phyloP scores from a whole-genome alignment of 257 asterid genomes.

The Nyctanthes arbortristis region DNA sequence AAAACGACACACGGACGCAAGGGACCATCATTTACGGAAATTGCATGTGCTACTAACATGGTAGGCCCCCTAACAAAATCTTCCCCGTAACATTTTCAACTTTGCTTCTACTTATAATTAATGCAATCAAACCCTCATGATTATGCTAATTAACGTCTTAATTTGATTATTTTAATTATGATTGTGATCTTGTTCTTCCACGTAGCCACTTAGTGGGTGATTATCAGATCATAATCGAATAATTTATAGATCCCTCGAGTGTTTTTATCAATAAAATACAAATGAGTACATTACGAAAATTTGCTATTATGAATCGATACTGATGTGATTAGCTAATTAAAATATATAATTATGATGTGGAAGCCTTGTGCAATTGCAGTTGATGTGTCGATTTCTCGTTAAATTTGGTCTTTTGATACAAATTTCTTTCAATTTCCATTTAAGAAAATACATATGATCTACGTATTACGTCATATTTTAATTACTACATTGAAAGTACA shows the following conservation, averaged over 20 bases:
- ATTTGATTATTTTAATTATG: slow-evolving; percentile 7
- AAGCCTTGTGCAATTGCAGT: no score
- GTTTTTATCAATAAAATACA: slow-evolving; percentile 9
- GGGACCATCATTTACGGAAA: slow-evolving; percentile 45
- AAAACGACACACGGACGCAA: slow-evolving; percentile 37
- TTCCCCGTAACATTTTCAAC: slow-evolving; percentile 12
- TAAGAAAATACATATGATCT: no score
- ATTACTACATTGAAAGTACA: no score
- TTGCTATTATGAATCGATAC: background rate
- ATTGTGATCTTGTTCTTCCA: slow-evolving; percentile 18
- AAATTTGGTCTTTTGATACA: background rate
- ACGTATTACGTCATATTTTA: no score
- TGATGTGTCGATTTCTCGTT: background rate
- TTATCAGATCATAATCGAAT: background rate
- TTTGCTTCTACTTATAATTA: background rate
- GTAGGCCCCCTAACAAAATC: slow-evolving; percentile 49
- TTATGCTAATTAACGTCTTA: background rate
- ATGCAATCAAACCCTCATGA: background rate
- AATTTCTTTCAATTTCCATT: no score
- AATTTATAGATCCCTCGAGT: slow-evolving; percentile 24
- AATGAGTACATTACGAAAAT: background rate
- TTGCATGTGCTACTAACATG: slow-evolving; percentile 82
- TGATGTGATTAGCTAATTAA: background rate
- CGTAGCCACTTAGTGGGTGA: slow-evolving; percentile 12
- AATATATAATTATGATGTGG: background rate